Conservation (phyloP, 1,284 basidiomycete genomes). For the Inonotus obliquus region DNA sequence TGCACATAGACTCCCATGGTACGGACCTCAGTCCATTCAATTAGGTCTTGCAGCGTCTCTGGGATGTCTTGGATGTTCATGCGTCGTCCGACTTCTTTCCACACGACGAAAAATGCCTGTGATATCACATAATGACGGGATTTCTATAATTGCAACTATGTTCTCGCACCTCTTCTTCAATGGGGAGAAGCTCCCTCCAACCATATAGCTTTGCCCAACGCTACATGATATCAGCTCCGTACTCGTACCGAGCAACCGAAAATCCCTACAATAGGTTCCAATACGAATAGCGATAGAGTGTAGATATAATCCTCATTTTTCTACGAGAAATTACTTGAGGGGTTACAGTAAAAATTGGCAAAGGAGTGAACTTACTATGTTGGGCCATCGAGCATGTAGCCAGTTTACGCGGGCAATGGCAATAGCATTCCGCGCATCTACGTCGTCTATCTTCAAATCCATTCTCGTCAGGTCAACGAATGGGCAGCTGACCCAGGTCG, state of each 20-base stretch:
- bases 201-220: slow-evolving; percentile 32
- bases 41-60: slow-evolving; percentile 32
- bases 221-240: slow-evolving; percentile 20
- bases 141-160: not conserved
- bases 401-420: slow-evolving; percentile 43
- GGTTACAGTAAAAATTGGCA: not conserved
- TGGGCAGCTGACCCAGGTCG: slow-evolving; percentile 16
- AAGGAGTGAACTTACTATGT: slow-evolving; percentile 2
- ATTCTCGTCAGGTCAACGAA: slow-evolving; percentile 3
- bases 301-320: slow-evolving; percentile 33
- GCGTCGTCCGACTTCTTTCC: slow-evolving; percentile 36
- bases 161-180: slow-evolving; percentile 30
- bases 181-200: slow-evolving; percentile 33
- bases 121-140: not conserved
- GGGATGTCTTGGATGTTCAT: slow-evolving; percentile 43
- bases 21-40: slow-evolving; percentile 33
- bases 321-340: slow-evolving; percentile 18
- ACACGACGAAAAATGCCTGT: slow-evolving; percentile 37
- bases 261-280: slow-evolving; percentile 30
- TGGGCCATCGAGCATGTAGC: slow-evolving; percentile 38
- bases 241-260: not conserved
- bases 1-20: not conserved
- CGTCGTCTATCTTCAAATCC: slow-evolving; percentile 1
- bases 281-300: slow-evolving; percentile 29
- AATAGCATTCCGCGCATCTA: slow-evolving; percentile 39